Conservation (phyloP, 306 rosid species). For the Carpinus fangiana region DNA sequence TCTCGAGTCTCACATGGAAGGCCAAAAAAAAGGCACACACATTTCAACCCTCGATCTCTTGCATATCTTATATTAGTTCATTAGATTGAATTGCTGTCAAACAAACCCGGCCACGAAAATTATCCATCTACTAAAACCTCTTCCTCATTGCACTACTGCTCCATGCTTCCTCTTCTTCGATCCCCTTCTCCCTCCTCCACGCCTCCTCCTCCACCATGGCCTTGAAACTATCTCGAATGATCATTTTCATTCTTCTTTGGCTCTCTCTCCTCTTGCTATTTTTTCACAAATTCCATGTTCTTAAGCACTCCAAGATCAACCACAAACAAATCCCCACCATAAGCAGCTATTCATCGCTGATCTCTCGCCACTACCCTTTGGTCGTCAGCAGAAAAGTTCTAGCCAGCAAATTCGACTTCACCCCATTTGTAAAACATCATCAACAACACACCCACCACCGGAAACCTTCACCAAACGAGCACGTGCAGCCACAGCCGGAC, state of each 20-base stretch:
- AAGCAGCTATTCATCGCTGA: slow-evolving; percentile 19
- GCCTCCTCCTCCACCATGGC: slow-evolving; percentile 64
- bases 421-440: slow-evolving; percentile 56
- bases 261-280: slow-evolving; percentile 53
- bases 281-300: slow-evolving; percentile 54
- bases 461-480: slow-evolving; percentile 12
- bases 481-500: slow-evolving; percentile 26
- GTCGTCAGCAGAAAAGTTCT: slow-evolving; percentile 62
- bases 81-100: slow-evolving; percentile 36
- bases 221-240: slow-evolving; percentile 49
- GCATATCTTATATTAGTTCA: slow-evolving; percentile 34
- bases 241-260: slow-evolving; percentile 50
- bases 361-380: slow-evolving; percentile 38
- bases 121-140: slow-evolving; percentile 22
- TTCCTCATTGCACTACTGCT: slow-evolving; percentile 40
- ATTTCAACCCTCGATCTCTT: slow-evolving; percentile 35
- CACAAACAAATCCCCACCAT: slow-evolving; percentile 37
- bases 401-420: slow-evolving; percentile 70
- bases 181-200: slow-evolving; percentile 24
- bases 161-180: slow-evolving; percentile 74
- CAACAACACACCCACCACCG: slow-evolving; percentile 17
- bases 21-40: slow-evolving; percentile 22
- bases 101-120: slow-evolving; percentile 8
- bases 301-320: slow-evolving; percentile 46
- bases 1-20: slow-evolving; percentile 34